Base-by-base conservation (phyloP, 192 early-diverging fungal species). In the Geosiphon pyriformis region DNA sequence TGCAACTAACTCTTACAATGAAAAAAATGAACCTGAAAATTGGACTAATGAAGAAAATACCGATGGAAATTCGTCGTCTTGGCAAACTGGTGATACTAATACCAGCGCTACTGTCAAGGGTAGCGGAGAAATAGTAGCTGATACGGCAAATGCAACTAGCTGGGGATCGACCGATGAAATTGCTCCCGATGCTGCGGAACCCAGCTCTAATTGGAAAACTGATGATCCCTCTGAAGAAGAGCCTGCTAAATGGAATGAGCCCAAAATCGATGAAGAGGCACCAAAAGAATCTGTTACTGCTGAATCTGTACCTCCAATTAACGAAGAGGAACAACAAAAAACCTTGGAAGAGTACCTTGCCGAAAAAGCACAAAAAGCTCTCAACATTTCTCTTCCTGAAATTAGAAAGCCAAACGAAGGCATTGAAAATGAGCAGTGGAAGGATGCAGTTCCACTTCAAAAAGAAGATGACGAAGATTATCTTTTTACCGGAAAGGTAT, bases 361-460 rank as follows among this genome's bases (percentile, higher is more conserved):
- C 46, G 88, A 89, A 72, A 80, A 80, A 78, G 85, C 83, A 46
- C 72, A 74, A 65, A 90, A 88, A 76, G 69, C 74, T 53, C 53
- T 82, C 25, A 76, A 85, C 56, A 78, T 85, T 34, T 69, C 81
- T 59, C 81, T 83, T 48, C 84, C 82, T 11, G 71, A 78, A 25
- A 74, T 85, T 37, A 87, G 95, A 70, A 85, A 89, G 74, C 85
- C 94, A 72, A 96, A 96, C 79, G 92, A 95, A 72, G 93, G 87
- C 51, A 82, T 84, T 30, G 93, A 94, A 68, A 83, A 92, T 50
- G 73, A 77, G 64, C 82, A 93, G 77, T 92, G 91, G 84, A 92
- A 93, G 87, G 81, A 82, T 63, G 75, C 82, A 58, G 85, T 88
- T 70, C 77, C 83, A 29, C 78, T 95, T 62, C 70, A 82, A 55